A percentile compares a stretch with the other conserved stretches of the same genome.
These are phyloP conservation scores for Talaromyces borbonicus DNA, from an alignment of 495 filamentous ascomycete genomes.

Conservation along the genomic window DNA sequence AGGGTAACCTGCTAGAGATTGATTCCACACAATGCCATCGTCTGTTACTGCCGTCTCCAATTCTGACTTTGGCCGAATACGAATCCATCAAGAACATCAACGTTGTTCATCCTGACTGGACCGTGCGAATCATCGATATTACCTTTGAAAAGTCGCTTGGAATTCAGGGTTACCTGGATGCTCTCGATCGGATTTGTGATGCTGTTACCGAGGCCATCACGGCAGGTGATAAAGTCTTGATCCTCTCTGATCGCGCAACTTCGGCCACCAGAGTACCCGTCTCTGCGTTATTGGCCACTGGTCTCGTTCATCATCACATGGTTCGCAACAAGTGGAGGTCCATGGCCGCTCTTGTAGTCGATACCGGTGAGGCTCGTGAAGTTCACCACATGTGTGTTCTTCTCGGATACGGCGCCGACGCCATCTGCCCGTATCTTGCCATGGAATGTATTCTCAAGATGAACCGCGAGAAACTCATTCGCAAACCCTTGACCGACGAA, in stretches of 20 bases:
- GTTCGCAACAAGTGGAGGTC: slow-evolving; percentile 96
- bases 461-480: slow-evolving; percentile 88
- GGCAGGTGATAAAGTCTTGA: slow-evolving; percentile 73
- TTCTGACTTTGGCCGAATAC: slow-evolving; percentile 87
- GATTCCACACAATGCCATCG: slow-evolving; percentile 80
- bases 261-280: slow-evolving; percentile 77
- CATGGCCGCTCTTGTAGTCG: slow-evolving; percentile 76
- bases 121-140: slow-evolving; percentile 87
- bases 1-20: slow-evolving; percentile 97
- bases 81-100: slow-evolving; percentile 78
- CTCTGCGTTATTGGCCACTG: slow-evolving; percentile 81
- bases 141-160: slow-evolving; percentile 90
- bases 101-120: slow-evolving; percentile 69
- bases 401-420: slow-evolving; percentile 92
- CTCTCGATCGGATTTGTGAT: slow-evolving; percentile 82
- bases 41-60: slow-evolving; percentile 78
- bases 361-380: slow-evolving; percentile 95
- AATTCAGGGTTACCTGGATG: slow-evolving; percentile 74
- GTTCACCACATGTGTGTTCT: slow-evolving; percentile 99
- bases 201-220: slow-evolving; percentile 79
- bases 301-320: slow-evolving; percentile 94
- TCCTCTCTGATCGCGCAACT: slow-evolving; percentile 86
- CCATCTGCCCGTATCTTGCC: slow-evolving; percentile 92
- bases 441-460: slow-evolving; percentile 99
- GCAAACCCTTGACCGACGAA: slow-evolving; percentile 77